Conservation (phyloP, 306 rosid species). For the Herpetospermum pedunculosum region DNA sequence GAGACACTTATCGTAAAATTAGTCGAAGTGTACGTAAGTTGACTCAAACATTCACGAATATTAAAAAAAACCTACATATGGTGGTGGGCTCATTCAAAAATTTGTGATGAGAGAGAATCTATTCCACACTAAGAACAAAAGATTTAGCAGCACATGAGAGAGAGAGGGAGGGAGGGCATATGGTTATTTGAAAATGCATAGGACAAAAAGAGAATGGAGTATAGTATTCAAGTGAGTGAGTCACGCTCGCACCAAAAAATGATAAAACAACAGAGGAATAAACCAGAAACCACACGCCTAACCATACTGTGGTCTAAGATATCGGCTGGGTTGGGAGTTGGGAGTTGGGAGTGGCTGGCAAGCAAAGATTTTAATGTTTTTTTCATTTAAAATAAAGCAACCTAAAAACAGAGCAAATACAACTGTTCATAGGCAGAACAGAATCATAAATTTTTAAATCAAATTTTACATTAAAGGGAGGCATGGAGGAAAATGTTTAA, state of each 20-base stretch:
- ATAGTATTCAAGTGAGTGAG: not conserved
- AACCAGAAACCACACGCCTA: slow-evolving; percentile 1
- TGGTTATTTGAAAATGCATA: not conserved
- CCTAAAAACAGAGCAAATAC: not conserved
- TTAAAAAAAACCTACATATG: too few species aligned
- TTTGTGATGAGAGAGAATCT: not conserved
- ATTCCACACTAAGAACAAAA: not conserved
- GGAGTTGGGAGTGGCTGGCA: too few species aligned
- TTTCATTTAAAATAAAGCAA: not conserved
- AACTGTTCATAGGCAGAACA: not conserved
- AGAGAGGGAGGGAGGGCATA: not conserved
- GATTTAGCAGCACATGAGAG: not conserved
- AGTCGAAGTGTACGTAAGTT: too few species aligned
- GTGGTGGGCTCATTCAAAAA: too few species aligned
- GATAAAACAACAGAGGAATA: not conserved
- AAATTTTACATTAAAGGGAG: not conserved
- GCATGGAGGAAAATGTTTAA: not conserved
- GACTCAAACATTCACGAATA: too few species aligned
- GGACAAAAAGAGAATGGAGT: not conserved
- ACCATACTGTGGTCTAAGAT: not conserved
- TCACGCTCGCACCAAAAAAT: slow-evolving; percentile 6
- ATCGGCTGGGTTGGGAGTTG: not conserved
- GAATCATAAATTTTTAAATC: not conserved
- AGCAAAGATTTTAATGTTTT: slow-evolving; percentile 5
- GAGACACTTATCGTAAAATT: too few species aligned